Conservation (phyloP, 495 filamentous ascomycete species). For the Hypomontagnella monticulosa region DNA sequence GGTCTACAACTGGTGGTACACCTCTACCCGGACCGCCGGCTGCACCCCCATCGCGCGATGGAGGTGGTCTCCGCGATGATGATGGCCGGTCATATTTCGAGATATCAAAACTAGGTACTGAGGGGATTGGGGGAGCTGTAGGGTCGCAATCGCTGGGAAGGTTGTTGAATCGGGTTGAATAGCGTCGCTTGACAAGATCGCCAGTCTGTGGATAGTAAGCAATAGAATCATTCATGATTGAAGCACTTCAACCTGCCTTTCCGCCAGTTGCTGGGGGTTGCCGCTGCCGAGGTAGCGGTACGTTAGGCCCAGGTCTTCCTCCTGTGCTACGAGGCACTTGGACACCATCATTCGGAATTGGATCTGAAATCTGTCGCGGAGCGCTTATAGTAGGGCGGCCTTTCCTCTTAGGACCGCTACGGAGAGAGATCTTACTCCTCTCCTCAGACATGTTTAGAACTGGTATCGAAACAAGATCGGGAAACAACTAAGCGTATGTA, state of each 20-base stretch:
- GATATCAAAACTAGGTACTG: slow-evolving; percentile 63
- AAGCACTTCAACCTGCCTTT: slow-evolving; percentile 45
- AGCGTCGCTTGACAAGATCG: slow-evolving; percentile 92
- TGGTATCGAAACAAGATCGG: neutral
- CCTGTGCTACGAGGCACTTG: slow-evolving; percentile 45
- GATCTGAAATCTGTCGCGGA: slow-evolving; percentile 80
- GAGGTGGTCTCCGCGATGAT: slow-evolving; percentile 55
- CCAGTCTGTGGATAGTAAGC: slow-evolving; percentile 62
- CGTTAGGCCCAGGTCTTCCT: slow-evolving; percentile 45
- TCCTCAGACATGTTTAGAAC: slow-evolving; percentile 65
- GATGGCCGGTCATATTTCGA: slow-evolving; percentile 61
- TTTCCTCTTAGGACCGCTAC: slow-evolving; percentile 79
- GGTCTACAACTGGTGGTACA: slow-evolving; percentile 65
- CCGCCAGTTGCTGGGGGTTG: slow-evolving; percentile 54
- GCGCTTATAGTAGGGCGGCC: slow-evolving; percentile 80
- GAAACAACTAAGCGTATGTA: neutral
- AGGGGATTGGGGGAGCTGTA: slow-evolving; percentile 71
- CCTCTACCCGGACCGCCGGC: slow-evolving; percentile 25
- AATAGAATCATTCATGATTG: neutral
- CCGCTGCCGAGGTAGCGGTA: slow-evolving; percentile 51
- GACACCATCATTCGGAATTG: slow-evolving; percentile 59
- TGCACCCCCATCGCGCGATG: slow-evolving; percentile 58
- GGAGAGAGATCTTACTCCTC: slow-evolving; percentile 82
- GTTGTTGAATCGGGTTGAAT: slow-evolving; percentile 89
- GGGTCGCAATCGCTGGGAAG: slow-evolving; percentile 73